Percentiles rank a stretch among this genome's conserved stretches.
Conservation (phyloP, 2,329 filamentous ascomycete species). For the Penicillium sp. region DNA sequence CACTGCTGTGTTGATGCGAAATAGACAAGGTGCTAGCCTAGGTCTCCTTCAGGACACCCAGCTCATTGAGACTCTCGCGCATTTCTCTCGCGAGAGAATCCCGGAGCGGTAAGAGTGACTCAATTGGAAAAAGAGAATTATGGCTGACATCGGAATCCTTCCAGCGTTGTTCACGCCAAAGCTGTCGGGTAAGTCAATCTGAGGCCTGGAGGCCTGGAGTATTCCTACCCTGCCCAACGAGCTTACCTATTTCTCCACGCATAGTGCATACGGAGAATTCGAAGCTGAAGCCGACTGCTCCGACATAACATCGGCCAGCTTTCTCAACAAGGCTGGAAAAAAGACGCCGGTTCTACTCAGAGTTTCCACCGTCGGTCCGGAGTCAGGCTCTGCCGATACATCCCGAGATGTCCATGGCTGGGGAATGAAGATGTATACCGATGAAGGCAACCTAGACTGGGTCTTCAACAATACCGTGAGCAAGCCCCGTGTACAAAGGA, state of each 20-base stretch:
- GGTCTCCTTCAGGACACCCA: constrained; percentile 56
- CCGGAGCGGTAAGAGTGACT: constrained; percentile 46
- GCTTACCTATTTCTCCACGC: constrained; percentile 55
- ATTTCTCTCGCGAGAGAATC: constrained; percentile 61
- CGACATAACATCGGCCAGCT: constrained; percentile 55
- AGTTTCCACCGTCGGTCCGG: constrained; percentile 48
- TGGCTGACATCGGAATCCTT: background rate
- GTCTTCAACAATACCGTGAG: constrained; percentile 37
- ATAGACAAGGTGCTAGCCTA: constrained; percentile 34
- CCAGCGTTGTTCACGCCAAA: constrained; percentile 21
- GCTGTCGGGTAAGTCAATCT: constrained; percentile 23
- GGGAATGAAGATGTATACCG: constrained; percentile 51
- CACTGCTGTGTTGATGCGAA: constrained; percentile 14
- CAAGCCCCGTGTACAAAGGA: background rate
- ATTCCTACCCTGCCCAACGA: constrained; percentile 4
- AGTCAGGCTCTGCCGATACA: constrained; percentile 49
- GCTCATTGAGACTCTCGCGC: constrained; percentile 58
- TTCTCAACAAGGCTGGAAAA: constrained; percentile 55
- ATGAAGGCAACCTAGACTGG: constrained; percentile 53
- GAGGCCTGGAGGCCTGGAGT: background rate
- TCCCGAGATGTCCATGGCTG: constrained; percentile 50
- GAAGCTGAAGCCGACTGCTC: constrained; percentile 60
- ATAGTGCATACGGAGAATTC: constrained; percentile 58
- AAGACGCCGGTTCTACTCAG: constrained; percentile 51
- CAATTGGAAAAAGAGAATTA: background rate